Conservation (phyloP, 2,329 filamentous ascomycete genomes). For the Aspergillus pseudoglaucus region DNA sequence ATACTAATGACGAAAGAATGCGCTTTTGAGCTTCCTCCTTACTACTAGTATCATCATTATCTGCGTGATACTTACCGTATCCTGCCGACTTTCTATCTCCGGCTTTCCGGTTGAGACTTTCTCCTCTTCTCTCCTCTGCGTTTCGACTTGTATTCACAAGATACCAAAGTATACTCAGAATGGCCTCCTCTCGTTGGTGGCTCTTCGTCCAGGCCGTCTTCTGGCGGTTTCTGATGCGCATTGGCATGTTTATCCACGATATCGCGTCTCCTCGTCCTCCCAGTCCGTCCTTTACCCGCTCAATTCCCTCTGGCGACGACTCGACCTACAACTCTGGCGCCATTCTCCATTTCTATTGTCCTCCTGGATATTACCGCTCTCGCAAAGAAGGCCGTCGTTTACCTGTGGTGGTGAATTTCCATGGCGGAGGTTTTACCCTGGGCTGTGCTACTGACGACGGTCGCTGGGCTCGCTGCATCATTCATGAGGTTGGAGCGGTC, state of each 20-base stretch:
- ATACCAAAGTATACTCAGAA: conserved; percentile 1
- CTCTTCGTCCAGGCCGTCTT: conserved; percentile 58
- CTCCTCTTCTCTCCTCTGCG: neutral
- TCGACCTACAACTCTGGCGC: conserved; percentile 42
- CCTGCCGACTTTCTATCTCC: no score
- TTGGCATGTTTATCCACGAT: conserved; percentile 64
- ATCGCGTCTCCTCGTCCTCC: conserved; percentile 56
- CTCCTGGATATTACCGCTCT: conserved; percentile 32
- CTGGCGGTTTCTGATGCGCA: conserved; percentile 61
- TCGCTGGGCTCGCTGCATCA: conserved; percentile 52
- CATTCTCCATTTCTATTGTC: conserved; percentile 56
- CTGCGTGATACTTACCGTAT: no score
- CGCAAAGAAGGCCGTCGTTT: conserved; percentile 39
- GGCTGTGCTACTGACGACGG: conserved; percentile 56
- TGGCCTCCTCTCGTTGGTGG: conserved; percentile 47
- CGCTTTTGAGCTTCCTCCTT: no score
- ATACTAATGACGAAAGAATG: no score
- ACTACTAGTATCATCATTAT: no score
- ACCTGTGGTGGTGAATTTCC: conserved; percentile 57
- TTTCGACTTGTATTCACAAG: conserved; percentile 5
- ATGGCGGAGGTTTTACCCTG: conserved; percentile 58
- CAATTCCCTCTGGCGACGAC: conserved; percentile 47
- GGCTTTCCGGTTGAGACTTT: neutral
- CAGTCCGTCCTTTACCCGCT: conserved; percentile 52
- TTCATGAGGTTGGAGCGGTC: conserved; percentile 51